These are phyloP conservation scores for Aureobasidium zeae DNA, from an alignment of 2,329 filamentous ascomycete genomes.

Conservation along the genomic window DNA sequence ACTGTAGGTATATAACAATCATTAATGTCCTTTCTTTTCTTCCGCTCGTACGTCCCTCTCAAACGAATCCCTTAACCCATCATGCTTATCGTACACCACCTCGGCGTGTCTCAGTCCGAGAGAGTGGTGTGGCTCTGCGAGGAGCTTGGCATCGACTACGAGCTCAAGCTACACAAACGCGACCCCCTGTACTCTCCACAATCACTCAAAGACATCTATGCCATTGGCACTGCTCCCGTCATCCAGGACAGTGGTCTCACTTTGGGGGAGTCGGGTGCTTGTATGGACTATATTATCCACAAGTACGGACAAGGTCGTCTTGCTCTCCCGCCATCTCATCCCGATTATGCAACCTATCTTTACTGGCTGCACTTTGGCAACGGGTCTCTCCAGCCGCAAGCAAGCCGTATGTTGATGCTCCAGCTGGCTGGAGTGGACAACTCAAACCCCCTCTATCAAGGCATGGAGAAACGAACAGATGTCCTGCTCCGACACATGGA, in stretches of 20 bases:
- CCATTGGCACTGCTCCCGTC: slow-evolving; percentile 49
- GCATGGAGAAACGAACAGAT: slow-evolving; percentile 29
- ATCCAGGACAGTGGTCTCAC: slow-evolving; percentile 47
- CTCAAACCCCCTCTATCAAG: slow-evolving; percentile 26
- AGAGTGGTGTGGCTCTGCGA: slow-evolving; percentile 57
- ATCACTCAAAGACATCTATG: slow-evolving; percentile 29
- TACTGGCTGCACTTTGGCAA: slow-evolving; percentile 56
- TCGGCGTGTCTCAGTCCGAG: slow-evolving; percentile 49
- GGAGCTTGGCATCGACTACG: slow-evolving; percentile 50
- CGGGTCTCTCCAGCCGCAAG: slow-evolving; percentile 31
- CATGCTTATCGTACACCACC: slow-evolving; percentile 31
- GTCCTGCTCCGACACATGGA: slow-evolving; percentile 41
- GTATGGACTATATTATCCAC: slow-evolving; percentile 52
- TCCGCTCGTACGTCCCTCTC: background rate
- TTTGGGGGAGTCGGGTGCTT: slow-evolving; percentile 52
- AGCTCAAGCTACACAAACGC: slow-evolving; percentile 39
- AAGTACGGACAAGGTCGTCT: slow-evolving; percentile 45
- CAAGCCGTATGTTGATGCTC: slow-evolving; percentile 20
- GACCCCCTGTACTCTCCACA: slow-evolving; percentile 31
- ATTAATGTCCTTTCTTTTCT: background rate
- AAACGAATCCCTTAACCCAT: too few relatives aligned
- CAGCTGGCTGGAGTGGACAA: slow-evolving; percentile 21
- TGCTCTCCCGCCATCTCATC: slow-evolving; percentile 36
- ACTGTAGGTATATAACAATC: too few relatives aligned
- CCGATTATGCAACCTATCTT: slow-evolving; percentile 50